Evolutionary conservation across 805 yeast genomes (phyloP).

Genomic region (Yueomyces sinensis): DNA sequence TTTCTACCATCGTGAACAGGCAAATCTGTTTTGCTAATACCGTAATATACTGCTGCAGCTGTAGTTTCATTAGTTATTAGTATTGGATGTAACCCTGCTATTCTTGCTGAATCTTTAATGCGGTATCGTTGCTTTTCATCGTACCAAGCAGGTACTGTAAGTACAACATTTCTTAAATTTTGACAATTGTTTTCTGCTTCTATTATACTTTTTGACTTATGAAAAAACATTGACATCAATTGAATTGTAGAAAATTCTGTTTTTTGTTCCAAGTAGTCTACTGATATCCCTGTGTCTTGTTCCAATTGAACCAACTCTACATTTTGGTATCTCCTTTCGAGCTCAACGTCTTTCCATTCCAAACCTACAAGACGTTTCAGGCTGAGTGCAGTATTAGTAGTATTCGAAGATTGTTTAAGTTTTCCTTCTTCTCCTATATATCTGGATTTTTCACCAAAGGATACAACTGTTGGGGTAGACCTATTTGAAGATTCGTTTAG

Average conservation of each 20-base stretch:
- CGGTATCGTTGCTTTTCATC: constrained; percentile 95
- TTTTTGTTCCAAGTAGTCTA: constrained; percentile 68
- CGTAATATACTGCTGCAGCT: constrained; percentile 98
- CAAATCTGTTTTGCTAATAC: constrained; percentile 93
- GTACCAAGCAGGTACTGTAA: constrained; percentile 97
- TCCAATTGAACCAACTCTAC: constrained; percentile 55
- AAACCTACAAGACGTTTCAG: constrained; percentile 88
- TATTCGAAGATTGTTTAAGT: constrained; percentile 91
- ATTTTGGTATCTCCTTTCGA: constrained; percentile 64
- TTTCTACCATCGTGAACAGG: constrained; percentile 41
- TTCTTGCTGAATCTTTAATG: constrained; percentile 83
- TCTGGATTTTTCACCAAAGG: constrained; percentile 83
- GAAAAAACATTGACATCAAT: constrained; percentile 87
- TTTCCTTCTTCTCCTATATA: constrained; percentile 91
- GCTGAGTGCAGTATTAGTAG: constrained; percentile 92
- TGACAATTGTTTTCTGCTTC: constrained; percentile 63
- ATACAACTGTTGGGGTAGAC: constrained; percentile 84
- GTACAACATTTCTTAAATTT: constrained; percentile 77
- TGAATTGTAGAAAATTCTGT: constrained; percentile 77
- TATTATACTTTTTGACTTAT: constrained; percentile 76
- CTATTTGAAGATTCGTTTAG: constrained; percentile 99
- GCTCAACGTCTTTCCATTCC: constrained; percentile 49
- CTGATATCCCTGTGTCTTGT: constrained; percentile 74
- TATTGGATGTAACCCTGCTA: constrained; percentile 96
- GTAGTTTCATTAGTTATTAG: constrained; percentile 95